phyloP scores from a whole-genome alignment of 345 rosid species.

The Reutealis trisperma region DNA sequence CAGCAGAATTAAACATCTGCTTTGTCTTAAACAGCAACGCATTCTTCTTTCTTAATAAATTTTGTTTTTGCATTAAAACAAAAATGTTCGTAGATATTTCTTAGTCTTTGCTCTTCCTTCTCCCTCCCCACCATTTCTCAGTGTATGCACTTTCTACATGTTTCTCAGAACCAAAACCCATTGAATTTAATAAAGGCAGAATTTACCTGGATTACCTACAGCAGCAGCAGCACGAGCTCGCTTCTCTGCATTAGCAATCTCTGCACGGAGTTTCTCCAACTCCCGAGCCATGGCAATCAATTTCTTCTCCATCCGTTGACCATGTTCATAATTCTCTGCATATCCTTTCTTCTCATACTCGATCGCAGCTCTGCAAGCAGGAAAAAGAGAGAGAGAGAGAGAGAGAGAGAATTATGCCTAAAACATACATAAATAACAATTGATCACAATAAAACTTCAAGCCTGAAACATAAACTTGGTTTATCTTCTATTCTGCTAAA shows the following conservation, averaged over 20 bases:
- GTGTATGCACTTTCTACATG: neutral
- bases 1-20: neutral
- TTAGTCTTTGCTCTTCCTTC: neutral
- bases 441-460: neutral
- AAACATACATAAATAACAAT: neutral
- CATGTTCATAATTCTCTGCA: conserved; percentile 94
- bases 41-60: neutral
- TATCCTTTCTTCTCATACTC: conserved; percentile 96
- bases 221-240: conserved; percentile 61
- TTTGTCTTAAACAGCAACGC: neutral
- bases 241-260: conserved; percentile 82
- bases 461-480: neutral
- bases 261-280: conserved; percentile 92
- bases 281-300: conserved; percentile 92
- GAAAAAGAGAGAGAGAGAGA: no score
- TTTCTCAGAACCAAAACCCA: neutral
- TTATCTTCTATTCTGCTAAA: neutral
- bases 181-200: neutral
- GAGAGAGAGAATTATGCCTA: no score
- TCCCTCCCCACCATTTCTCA: neutral
- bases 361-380: conserved; percentile 65
- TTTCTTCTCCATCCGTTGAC: conserved; percentile 87
- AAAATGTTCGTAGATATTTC: neutral
- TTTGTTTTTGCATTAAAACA: neutral
- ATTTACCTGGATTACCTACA: conserved; percentile 33